These are phyloP conservation scores for Ophiostoma ips DNA, from an alignment of 2,329 filamentous ascomycete species.

Conservation along the genomic window DNA sequence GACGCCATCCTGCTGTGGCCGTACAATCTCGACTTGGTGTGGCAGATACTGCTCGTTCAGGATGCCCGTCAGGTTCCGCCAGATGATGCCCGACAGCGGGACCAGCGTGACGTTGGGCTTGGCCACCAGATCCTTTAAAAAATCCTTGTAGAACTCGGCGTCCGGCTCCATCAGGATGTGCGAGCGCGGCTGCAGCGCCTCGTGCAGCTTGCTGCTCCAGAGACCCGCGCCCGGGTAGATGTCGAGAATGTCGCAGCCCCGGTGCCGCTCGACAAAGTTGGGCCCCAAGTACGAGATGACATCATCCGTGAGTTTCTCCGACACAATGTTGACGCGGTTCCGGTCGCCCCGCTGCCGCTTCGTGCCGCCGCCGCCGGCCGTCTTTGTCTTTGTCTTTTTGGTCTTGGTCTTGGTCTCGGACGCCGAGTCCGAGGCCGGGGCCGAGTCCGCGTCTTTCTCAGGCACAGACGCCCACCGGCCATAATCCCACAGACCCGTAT, in stretches of 20 bases:
- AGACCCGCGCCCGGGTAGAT: slow-evolving; percentile 68
- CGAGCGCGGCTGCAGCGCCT: slow-evolving; percentile 59
- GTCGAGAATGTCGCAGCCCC: slow-evolving; percentile 75
- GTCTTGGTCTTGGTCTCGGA: background rate
- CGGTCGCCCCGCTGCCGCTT: slow-evolving; percentile 20
- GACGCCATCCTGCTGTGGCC: slow-evolving; percentile 12
- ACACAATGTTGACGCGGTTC: slow-evolving; percentile 38
- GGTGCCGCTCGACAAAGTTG: slow-evolving; percentile 48
- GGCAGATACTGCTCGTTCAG: slow-evolving; percentile 37
- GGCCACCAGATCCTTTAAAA: slow-evolving; percentile 44
- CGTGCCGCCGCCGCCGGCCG: background rate
- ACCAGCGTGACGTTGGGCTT: slow-evolving; percentile 36
- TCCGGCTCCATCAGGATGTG: slow-evolving; percentile 76
- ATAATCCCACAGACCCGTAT: slow-evolving; percentile 13
- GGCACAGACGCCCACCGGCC: slow-evolving; percentile 4
- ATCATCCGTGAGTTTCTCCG: slow-evolving; percentile 44
- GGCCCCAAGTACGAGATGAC: slow-evolving; percentile 54
- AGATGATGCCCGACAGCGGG: slow-evolving; percentile 43
- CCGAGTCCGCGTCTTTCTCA: too few relatives aligned
- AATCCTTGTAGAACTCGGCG: slow-evolving; percentile 38
- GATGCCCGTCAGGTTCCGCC: slow-evolving; percentile 42
- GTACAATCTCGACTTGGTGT: slow-evolving; percentile 33
- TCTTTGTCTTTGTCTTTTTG: background rate
- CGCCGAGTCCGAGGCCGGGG: too few relatives aligned
- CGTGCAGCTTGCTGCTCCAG: slow-evolving; percentile 64